A percentile compares a stretch with the other conserved stretches of the same genome.
phyloP scores from a whole-genome alignment of 192 early-diverging fungal species.

The Coemansia nantahalensis region DNA sequence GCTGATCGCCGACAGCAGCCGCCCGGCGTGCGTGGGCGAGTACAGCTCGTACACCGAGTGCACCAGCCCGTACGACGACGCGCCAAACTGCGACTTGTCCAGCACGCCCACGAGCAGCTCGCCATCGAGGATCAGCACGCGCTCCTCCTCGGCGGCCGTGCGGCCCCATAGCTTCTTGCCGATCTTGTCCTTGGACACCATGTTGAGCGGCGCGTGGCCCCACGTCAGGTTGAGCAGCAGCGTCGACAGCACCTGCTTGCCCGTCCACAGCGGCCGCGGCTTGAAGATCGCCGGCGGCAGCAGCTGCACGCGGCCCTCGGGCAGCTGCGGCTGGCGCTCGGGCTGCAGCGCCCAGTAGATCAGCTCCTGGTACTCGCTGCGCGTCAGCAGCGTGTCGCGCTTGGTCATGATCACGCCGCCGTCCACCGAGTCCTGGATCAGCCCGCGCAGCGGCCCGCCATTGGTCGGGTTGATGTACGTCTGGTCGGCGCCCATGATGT shows the following conservation, averaged over 20 bases:
- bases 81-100: conserved; percentile 98
- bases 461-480: conserved; percentile 98
- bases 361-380: conserved; percentile 91
- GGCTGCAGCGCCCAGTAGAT: conserved; percentile 86
- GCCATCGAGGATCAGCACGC: conserved; percentile 83
- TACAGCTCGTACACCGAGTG: conserved; percentile 97
- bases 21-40: conserved; percentile 82
- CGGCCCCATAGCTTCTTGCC: conserved; percentile 83
- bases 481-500: conserved; percentile 92
- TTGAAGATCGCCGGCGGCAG: conserved; percentile 85
- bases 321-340: conserved; percentile 52
- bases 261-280: conserved; percentile 90
- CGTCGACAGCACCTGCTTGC: conserved; percentile 97
- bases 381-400: conserved; percentile 83
- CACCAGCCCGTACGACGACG: conserved; percentile 85
- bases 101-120: conserved; percentile 90
- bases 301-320: conserved; percentile 74
- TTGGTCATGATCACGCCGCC: conserved; percentile 93
- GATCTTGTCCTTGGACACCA: conserved; percentile 86
- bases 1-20: conserved; percentile 85
- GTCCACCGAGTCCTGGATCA: conserved; percentile 99
- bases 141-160: conserved; percentile 72
- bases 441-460: conserved; percentile 93
- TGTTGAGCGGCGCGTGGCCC: conserved; percentile 72
- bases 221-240: conserved; percentile 88